These are phyloP conservation scores for Grigorovia transvaalensis DNA, from an alignment of 805 yeast genomes.

Conservation along the genomic window DNA sequence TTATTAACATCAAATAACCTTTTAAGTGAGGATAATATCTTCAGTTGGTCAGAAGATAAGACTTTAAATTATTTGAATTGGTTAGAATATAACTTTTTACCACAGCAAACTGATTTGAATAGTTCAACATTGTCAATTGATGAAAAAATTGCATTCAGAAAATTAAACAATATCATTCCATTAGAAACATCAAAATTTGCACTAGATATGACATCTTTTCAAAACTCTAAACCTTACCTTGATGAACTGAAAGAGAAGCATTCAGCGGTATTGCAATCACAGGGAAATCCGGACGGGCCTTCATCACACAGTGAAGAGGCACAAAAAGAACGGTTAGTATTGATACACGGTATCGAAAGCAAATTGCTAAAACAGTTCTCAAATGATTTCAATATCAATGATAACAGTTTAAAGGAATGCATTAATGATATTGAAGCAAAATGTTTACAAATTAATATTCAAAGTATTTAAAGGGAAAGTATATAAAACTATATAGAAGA, in stretches of 20 bases:
- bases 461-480: not conserved
- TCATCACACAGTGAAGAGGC: not conserved
- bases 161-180: conserved; percentile 22
- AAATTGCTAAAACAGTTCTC: conserved; percentile 9
- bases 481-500: too few relatives aligned
- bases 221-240: conserved; percentile 7
- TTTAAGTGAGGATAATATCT: conserved; percentile 4
- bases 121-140: conserved; percentile 17
- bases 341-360: conserved; percentile 9
- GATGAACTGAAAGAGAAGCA: conserved; percentile 21
- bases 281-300: conserved; percentile 3
- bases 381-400: conserved; percentile 10
- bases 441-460: conserved; percentile 1
- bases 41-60: conserved; percentile 14
- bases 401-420: conserved; percentile 7
- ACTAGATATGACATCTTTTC: conserved; percentile 1
- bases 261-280: conserved; percentile 7
- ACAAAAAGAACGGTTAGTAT: conserved; percentile 1
- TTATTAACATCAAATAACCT: conserved; percentile 1
- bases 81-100: conserved; percentile 19
- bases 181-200: conserved; percentile 3
- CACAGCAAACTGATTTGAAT: conserved; percentile 6
- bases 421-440: conserved; percentile 7
- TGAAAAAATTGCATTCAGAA: conserved; percentile 23
- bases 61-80: conserved; percentile 20